Evolutionary conservation across 2,329 filamentous ascomycete genomes (phyloP).

Genomic region (Penicillium verrucosum): DNA sequence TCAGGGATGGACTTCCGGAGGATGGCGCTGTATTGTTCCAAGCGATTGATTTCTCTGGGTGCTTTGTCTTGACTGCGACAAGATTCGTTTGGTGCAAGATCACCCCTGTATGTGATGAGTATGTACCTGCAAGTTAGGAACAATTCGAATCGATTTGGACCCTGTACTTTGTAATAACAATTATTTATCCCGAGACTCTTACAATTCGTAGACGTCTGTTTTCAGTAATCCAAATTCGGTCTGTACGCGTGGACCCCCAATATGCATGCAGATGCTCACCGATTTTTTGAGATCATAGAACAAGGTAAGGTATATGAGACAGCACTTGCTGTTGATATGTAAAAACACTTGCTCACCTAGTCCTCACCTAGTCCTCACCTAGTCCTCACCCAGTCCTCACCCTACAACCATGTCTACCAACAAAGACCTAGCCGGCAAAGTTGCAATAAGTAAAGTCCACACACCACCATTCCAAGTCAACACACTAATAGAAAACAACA

Average conservation of each 20-base stretch:
- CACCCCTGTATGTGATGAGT: slow-evolving; percentile 14
- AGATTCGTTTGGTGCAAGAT: background rate
- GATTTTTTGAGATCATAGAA: background rate
- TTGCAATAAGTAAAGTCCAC: slow-evolving; percentile 14
- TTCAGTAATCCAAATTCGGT: background rate
- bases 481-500: background rate
- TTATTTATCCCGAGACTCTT: background rate
- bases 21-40: slow-evolving; percentile 10
- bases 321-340: background rate
- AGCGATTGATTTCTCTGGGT: slow-evolving; percentile 9
- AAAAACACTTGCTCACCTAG: background rate
- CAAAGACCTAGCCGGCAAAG: slow-evolving; percentile 19
- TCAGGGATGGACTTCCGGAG: slow-evolving; percentile 8
- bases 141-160: slow-evolving; percentile 1
- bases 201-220: background rate
- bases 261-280: slow-evolving; percentile 11
- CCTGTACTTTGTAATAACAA: background rate
- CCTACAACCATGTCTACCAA: slow-evolving; percentile 14
- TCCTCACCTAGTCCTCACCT: background rate
- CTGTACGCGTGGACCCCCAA: background rate
- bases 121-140: slow-evolving; percentile 12
- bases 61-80: slow-evolving; percentile 3
- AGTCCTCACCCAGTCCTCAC: background rate
- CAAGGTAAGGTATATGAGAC: background rate
- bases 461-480: background rate